Percentiles rank a stretch among this genome's conserved stretches.
These are phyloP conservation scores for Marchantia paleacea DNA, from an alignment of 225 moss, liverwort and hornwort species.

Conservation along the genomic window DNA sequence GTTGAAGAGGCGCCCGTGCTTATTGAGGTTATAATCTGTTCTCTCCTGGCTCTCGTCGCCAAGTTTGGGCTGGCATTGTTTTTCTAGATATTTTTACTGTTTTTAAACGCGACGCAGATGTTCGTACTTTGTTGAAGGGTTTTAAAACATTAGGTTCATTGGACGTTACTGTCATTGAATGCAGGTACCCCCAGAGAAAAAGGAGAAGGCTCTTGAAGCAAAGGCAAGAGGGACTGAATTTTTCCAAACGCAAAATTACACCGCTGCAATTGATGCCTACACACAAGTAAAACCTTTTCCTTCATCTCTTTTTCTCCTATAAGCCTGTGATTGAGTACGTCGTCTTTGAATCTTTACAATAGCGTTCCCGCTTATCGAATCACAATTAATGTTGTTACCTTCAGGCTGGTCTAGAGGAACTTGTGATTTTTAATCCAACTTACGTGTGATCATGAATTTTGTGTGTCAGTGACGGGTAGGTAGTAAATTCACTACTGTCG, in stretches of 20 bases:
- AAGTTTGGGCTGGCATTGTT: background rate
- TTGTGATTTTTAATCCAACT: no score
- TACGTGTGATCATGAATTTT: background rate
- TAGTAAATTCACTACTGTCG: background rate
- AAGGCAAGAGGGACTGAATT: slow-evolving; percentile 80
- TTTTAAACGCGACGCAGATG: background rate
- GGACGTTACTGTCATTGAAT: background rate
- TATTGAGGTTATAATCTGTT: slow-evolving; percentile 26
- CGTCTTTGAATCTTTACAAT: no score
- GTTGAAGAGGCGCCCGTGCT: slow-evolving; percentile 37
- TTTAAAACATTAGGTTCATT: background rate
- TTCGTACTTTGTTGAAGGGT: background rate
- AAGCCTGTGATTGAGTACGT: background rate
- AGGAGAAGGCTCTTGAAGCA: slow-evolving; percentile 66
- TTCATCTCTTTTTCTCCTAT: background rate
- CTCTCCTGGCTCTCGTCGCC: background rate
- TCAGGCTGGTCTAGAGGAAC: no score
- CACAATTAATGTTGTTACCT: no score
- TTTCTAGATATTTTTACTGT: background rate
- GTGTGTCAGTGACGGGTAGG: background rate
- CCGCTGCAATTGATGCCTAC: slow-evolving; percentile 79
- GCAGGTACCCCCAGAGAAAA: slow-evolving; percentile 63
- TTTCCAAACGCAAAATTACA: slow-evolving; percentile 69
- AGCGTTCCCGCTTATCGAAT: no score
- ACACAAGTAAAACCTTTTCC: slow-evolving; percentile 52